Base-by-base conservation (phyloP, 2,329 filamentous ascomycete species). In the Xylariaceae sp. region DNA sequence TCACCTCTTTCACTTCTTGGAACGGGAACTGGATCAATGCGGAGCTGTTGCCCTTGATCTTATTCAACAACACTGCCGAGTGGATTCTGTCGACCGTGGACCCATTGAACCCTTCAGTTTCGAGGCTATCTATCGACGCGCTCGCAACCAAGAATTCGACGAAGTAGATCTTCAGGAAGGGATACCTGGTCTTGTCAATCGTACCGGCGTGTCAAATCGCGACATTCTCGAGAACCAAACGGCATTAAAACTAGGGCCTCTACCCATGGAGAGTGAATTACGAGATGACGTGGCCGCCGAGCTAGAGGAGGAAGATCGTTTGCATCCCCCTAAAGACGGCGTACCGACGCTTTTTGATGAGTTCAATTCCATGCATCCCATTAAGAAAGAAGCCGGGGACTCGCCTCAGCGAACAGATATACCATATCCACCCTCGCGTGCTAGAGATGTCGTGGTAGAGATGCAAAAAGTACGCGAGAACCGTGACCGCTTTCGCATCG, bases 391-490 rank as follows among this genome's bases (percentile, higher is more conserved):
- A 32, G 87, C 87, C 48, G 86, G 87, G 22, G 94, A 97, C 67
- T 89, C 80, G 0, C 92, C 92, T 1, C 86, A 77, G 45, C 83
- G 92, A 41, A 79, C 86, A 15, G 87, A 92, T 21, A 81, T 97
- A 19, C 92, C 94, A 2, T 83, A 95, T 19, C 94, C 94, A 1
- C 88, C 91, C 5, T 95, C 92, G 0, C 83, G 91, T 16, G 90
- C 91, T 2, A 82, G 92, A 57, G 94, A 99, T 64, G 91, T 99
- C 7, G 84, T 89, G 26, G 89, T 96, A 75, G 94, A 97, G 70
- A 91, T 97, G 64, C 89, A 94, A 66, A 94, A 92, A 68, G 84
- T 97, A 9, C 89, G 90, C 60, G 94, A 99, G 70, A 89, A 95
- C 65, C 85, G 94, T 19, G 92, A 97, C 65, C 83, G 92, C 16